These are phyloP conservation scores for Talaromyces sp. DNA, from an alignment of 2,329 filamentous ascomycete species.

Conservation along the genomic window DNA sequence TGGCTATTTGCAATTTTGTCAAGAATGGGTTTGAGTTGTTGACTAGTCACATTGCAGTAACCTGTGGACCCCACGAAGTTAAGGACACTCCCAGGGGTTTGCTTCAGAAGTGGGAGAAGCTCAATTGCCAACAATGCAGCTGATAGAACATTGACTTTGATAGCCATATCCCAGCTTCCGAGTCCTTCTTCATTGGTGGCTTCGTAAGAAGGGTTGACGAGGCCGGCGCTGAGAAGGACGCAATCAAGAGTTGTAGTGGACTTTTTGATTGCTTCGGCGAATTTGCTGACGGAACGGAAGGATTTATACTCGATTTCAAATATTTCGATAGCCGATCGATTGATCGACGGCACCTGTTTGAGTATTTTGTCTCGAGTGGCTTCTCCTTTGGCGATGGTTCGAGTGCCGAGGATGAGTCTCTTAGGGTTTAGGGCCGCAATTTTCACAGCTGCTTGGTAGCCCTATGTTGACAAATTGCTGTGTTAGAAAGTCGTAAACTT, in stretches of 20 bases:
- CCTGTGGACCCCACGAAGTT: constrained; percentile 15
- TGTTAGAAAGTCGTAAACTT: neutral
- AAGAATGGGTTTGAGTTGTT: constrained; percentile 10
- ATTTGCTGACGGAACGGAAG: constrained; percentile 14
- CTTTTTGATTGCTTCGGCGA: constrained; percentile 15
- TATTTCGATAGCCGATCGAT: constrained; percentile 3
- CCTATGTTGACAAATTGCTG: neutral
- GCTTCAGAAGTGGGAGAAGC: constrained; percentile 13
- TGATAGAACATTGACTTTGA: constrained; percentile 19
- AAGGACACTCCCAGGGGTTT: constrained; percentile 13
- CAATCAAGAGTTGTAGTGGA: constrained; percentile 10
- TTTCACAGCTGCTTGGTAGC: constrained; percentile 16
- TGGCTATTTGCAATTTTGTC: neutral
- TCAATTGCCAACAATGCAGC: constrained; percentile 16
- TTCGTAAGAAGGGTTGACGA: constrained; percentile 2
- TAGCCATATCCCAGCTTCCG: constrained; percentile 11
- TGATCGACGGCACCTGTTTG: neutral
- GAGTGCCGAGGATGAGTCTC: constrained; percentile 18
- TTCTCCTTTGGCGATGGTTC: constrained; percentile 16
- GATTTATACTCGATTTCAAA: constrained; percentile 13
- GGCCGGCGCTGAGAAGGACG: constrained; percentile 18
- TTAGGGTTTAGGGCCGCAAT: constrained; percentile 14
- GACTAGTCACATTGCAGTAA: constrained; percentile 13
- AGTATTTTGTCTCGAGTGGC: constrained; percentile 11
- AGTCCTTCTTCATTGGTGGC: neutral